A percentile compares a stretch with the other conserved stretches of the same genome.
These are phyloP conservation scores for Penicillium robsamsonii DNA, from an alignment of 495 filamentous ascomycete species.

Conservation along the genomic window DNA sequence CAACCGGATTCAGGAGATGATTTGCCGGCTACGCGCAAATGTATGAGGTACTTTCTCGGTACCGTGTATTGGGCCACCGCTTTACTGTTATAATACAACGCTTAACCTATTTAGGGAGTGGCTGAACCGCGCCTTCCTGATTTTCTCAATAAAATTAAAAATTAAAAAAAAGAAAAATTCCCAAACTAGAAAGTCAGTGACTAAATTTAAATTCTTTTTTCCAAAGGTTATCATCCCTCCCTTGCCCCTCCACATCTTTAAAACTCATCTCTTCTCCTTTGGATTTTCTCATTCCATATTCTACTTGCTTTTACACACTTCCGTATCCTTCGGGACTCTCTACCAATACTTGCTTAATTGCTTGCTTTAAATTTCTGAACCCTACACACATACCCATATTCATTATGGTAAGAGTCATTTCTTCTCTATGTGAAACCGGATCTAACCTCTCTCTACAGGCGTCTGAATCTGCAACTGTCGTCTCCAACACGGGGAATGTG, in stretches of 20 bases:
- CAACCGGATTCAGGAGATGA: conserved; percentile 25
- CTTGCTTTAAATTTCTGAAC: conserved; percentile 23
- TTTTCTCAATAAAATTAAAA: conserved; percentile 6
- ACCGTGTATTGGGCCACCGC: neutral
- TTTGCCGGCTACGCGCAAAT: conserved; percentile 2
- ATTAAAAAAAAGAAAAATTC: neutral
- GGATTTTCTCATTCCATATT: conserved; percentile 25
- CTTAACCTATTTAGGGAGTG: conserved; percentile 14
- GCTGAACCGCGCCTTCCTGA: conserved; percentile 20
- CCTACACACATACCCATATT: conserved; percentile 41
- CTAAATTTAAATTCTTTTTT: conserved; percentile 37
- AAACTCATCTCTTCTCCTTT: conserved; percentile 29
- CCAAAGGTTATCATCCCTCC: conserved; percentile 12
- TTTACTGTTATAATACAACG: conserved; percentile 12
- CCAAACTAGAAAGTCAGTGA: conserved; percentile 23
- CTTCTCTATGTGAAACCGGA: neutral
- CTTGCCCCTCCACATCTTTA: conserved; percentile 27
- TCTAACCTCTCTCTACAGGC: conserved; percentile 33
- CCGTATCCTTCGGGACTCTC: conserved; percentile 19
- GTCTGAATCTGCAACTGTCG: conserved; percentile 49
- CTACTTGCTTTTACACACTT: conserved; percentile 8
- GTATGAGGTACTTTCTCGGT: conserved; percentile 8
- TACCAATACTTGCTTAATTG: conserved; percentile 19
- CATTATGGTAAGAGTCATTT: conserved; percentile 41
- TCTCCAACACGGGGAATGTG: conserved; percentile 72